These are phyloP conservation scores for Ochetophila trinervis DNA, from an alignment of 306 rosid species.

Conservation along the genomic window DNA sequence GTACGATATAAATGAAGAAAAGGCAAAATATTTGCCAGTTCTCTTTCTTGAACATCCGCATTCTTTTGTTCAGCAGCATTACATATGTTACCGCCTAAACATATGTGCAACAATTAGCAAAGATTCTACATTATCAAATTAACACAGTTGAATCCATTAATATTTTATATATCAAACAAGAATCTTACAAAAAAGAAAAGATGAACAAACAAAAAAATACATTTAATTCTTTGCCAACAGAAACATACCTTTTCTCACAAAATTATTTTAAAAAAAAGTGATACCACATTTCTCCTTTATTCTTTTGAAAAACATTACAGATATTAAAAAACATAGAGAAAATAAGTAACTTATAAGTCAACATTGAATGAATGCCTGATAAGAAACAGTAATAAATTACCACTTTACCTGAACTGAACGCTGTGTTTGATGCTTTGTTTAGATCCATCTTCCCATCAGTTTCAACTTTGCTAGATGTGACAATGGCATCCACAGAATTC, in stretches of 20 bases:
- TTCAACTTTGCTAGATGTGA: conserved; percentile 20
- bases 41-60: conserved; percentile 28
- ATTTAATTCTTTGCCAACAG: not conserved
- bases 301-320: not conserved
- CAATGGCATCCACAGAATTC: conserved; percentile 6
- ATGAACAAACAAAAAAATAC: not conserved
- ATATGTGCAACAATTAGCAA: conserved; percentile 8
- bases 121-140: conserved; percentile 2
- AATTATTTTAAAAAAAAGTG: not conserved
- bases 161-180: not conserved
- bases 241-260: not conserved
- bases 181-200: no score
- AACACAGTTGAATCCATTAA: not conserved
- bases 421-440: not conserved
- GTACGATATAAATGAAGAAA: conserved; percentile 10
- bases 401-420: conserved; percentile 8
- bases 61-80: conserved; percentile 19
- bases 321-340: not conserved
- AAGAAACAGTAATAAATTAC: no score
- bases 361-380: not conserved
- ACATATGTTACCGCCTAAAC: conserved; percentile 22
- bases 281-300: not conserved
- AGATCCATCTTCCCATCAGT: conserved; percentile 21
- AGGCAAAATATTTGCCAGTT: conserved; percentile 18
- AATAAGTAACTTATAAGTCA: not conserved